Evolutionary conservation across 495 filamentous ascomycete genomes (phyloP), one percentile per base, ranked within the genome.

Genomic region (Tuber aestivum): DNA sequence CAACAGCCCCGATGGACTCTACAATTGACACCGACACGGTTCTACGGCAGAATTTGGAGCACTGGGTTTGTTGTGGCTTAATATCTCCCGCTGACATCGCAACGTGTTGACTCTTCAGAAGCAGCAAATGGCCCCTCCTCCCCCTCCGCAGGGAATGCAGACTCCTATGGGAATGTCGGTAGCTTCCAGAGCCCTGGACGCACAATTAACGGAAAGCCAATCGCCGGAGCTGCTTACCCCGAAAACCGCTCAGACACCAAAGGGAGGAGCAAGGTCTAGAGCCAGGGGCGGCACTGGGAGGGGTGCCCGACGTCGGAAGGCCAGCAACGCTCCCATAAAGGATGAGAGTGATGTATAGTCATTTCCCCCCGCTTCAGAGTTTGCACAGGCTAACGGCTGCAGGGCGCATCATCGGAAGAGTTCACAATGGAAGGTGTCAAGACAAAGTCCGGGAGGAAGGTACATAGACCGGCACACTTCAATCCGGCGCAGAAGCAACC

Each of bases 381-480:
- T 65, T 20, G 2, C 45, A 42, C 32, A 70, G 21, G 48, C 56
- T 69, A n/a, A 74, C 37, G 37, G 40, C 2, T 20, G 70, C 20
- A 81, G 79, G 76, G 77, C 38, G 78, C 78, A 18, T 81, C 81
- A 32, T 82, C 81, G 12, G 80, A 82, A 40, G 81, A 83, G 74
- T 83, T 83, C 71, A 83, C 81, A 14, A 83, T 83, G 81, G 81
- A 83, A 65, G 81, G 81, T 5, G 69, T 81, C 40, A 90, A 88
- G 80, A 96, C 94, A 9, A 93, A 94, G 79, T 97, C 93, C 21
- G 94, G 94, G 41, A 90, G 94, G 68, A 90, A 92, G 69, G 89
- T 97, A 14, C 89, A 90, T 78, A 93, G 92, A 75, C 93, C 94
- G 7, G 84, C 88, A 9, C 88, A 86, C 83, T 96, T 90, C 85